Base-by-base conservation (phyloP, 1,139 yeast species). In the Pichia sp. region DNA sequence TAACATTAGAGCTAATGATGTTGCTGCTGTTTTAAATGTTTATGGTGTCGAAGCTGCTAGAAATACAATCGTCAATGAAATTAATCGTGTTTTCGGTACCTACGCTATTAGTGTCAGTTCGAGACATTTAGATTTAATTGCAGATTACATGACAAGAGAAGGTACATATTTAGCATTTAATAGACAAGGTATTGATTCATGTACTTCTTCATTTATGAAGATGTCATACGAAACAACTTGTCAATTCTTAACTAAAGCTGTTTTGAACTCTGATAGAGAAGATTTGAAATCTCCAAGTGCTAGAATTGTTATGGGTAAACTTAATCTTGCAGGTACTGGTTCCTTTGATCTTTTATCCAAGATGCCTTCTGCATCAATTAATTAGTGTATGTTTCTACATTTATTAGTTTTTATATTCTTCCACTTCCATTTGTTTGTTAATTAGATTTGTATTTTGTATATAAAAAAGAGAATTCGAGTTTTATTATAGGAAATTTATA, bases 1-100 rank as follows among this genome's bases (percentile, higher is more conserved):
- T 64, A 82, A 80, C 49, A 85, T 94, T 60, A 76, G 85, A 7
- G 87, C 97, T 20, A 94, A 94, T 73, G 98, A 94, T 66, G 82
- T 94, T 56, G 82, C 87, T 39, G 87, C 96, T 22, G 96, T 94
- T 6, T 74, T 94, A 59, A 77, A 74, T 55, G 87, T 96, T 0
- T 94, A 94, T 60, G 99, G 99, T 66, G 98, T 92, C 45, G 99
- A 94, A 68, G 98, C 98, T 37, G 98, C 98, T 25, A 80, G 98
- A 68, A 87, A 89, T 65, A 92, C 98, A 34, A 87, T 94, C 70
- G 97, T 90, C 35, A 84, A 87, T 58, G 99, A 94, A 74, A 87
- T 94, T 64, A 85, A 87, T 68, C 84, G 87, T 58, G 98, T 94
- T 60, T 94, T 94, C 79, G 87, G 87, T 55, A 90, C 95, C 47